phyloP scores from a whole-genome alignment of 1,139 yeast genomes.

The Yamadazyma blattariae region DNA sequence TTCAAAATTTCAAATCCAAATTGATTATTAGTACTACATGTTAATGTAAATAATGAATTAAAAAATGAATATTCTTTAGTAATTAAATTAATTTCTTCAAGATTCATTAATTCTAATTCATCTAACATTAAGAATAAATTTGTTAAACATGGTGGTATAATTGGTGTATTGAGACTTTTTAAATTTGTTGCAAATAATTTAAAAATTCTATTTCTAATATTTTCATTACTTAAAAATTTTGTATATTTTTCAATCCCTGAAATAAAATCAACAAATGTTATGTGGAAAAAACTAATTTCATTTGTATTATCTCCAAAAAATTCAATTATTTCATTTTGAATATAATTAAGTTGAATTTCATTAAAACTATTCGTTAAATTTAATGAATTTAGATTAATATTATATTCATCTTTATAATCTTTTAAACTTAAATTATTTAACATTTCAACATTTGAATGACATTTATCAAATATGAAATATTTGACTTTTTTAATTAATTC shows the following conservation, averaged over 20 bases:
- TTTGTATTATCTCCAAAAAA: constrained; percentile 26
- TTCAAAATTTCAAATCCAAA: constrained; percentile 29
- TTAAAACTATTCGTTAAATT: background rate
- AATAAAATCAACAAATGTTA: constrained; percentile 30
- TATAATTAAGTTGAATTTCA: constrained; percentile 3
- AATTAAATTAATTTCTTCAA: constrained; percentile 21
- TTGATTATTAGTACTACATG: constrained; percentile 33
- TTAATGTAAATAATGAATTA: constrained; percentile 26
- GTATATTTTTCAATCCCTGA: constrained; percentile 26
- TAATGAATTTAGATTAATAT: background rate
- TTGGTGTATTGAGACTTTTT: constrained; percentile 24
- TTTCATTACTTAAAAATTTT: constrained; percentile 21
- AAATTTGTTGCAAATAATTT: constrained; percentile 31
- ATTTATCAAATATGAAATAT: constrained; percentile 36
- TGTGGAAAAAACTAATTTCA: constrained; percentile 31
- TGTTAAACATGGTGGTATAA: constrained; percentile 26
- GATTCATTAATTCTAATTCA: constrained; percentile 23
- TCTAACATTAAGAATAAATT: constrained; percentile 34
- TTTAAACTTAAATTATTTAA: background rate
- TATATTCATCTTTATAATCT: background rate
- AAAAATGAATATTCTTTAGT: constrained; percentile 20
- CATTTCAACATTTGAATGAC: constrained; percentile 19
- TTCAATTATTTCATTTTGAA: constrained; percentile 20
- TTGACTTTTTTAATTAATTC: constrained; percentile 22
- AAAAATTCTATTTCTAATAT: constrained; percentile 29